Base-by-base conservation (phyloP, 2,329 filamentous ascomycete species). In the Monilinia vaccinii-corymbosi region DNA sequence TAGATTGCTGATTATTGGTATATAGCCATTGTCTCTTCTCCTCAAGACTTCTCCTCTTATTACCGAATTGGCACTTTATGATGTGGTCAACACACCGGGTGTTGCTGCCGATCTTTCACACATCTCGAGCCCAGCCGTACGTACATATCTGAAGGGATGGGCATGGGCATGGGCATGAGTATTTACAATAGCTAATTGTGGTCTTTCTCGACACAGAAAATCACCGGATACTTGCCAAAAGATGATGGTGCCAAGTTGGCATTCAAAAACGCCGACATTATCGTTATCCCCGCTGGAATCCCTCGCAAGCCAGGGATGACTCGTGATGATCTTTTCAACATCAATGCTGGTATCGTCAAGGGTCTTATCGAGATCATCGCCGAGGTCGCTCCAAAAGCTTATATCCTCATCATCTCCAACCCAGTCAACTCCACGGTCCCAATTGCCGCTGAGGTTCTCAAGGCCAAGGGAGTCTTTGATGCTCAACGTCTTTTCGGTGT, bases 261-360 rank as follows among this genome's bases (percentile, higher is more conserved):
- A 73, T 85, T 99, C 76, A 88, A 89, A 80, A 92, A 84, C 74
- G 81, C 91, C 73, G 91, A 97, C 78, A 86, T 99, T 71, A 90
- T 99, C 73, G 85, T 99, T 74, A 97, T 99, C 77, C 94, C 94
- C 73, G 94, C 94, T 73, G 94, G 94, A 83, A 93, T 99, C 69
- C 94, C 94, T 74, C 91, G 94, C 40, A 72, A 73, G 86, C 94
- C 94, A 76, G 94, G 94, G 79, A 99, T 99, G 94, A 96, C 89
- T 80, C 92, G 94, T 83, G 94, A 99, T 79, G 93, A 99, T 76
- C 88, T 99, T 67, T 99, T 99, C 91, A 97, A 97, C 87, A 99
- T 93, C 84, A 99, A 99, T 79, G 94, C 94, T 77, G 96, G 91
- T 75, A 99, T 99, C 77, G 94, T 99, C 76, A 92, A 93, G 74